Base-by-base conservation (phyloP, 805 yeast genomes). In the Kuraishia ogatae region DNA sequence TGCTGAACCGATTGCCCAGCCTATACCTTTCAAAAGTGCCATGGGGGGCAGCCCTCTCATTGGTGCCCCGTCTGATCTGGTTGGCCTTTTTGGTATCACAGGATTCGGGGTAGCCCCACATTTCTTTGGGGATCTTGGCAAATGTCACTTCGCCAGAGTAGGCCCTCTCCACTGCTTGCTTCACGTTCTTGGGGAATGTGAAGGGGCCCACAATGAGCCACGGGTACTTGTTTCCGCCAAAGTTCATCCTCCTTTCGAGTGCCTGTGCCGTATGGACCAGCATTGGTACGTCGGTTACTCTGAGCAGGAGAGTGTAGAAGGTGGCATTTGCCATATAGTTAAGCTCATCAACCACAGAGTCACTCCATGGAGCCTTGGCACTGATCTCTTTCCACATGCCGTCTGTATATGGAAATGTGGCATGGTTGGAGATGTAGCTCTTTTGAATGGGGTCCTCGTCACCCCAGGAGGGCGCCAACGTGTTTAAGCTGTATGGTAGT, bases 101-200 rank as follows among this genome's bases (percentile, higher is more conserved):
- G 78, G 82, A 80, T 1, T 75, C 81, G 5, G 96, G 96, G 62
- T 79, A 79, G 0, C 83, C 76, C 91, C 93, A 85, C 57, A 85
- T 85, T 54, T 82, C 84, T 49, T 72, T 70, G 8, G 89, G 90
- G 56, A 92, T 82, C 50, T 75, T 55, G 29, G 91, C 97, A 62
- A 83, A 90, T 60, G 81, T 76, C 29, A 88, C 83, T 6, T 69
- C 73, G 50, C 97, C 97, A 39, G 90, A 80, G 5, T 82, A 82
- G 64, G 88, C 69, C 1, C 85, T 78, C 1, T 77, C 61, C 17
- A 92, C 82, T 13, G 78, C 72, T n/a, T 69, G 65, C 61, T 77
- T 82, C 66, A 90, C 86, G 58, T 85, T 87, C 1, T 83, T 84
- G 23, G 81, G 74, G 69, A 90, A 88, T 46, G 75, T 47, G 21